Percentiles rank a stretch among this genome's conserved stretches.
Conservation (phyloP, 805 yeast genomes). For the Pichia manshurica region DNA sequence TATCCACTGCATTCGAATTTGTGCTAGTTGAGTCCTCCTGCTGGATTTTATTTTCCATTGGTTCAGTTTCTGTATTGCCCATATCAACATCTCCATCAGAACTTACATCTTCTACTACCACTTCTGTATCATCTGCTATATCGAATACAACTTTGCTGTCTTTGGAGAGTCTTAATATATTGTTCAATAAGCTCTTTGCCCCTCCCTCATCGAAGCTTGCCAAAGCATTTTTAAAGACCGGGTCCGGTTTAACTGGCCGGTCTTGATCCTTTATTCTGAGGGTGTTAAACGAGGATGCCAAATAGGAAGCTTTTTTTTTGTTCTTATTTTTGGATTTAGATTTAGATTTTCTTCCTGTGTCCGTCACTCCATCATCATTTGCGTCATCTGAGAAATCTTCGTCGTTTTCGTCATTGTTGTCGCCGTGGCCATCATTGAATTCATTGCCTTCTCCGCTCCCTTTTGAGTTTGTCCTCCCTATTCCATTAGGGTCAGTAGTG, state of each 20-base stretch:
- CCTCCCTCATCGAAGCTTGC: constrained; percentile 63
- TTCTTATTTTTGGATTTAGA: constrained; percentile 10
- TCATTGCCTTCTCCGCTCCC: too few species aligned
- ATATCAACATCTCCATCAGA: background rate
- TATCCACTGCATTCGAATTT: background rate
- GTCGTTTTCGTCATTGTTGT: constrained; percentile 12
- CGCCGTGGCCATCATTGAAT: constrained; percentile 15
- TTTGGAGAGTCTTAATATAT: constrained; percentile 42
- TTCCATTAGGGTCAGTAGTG: constrained; percentile 16
- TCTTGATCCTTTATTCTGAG: constrained; percentile 31
- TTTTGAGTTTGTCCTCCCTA: constrained; percentile 9
- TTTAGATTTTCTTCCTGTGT: constrained; percentile 14
- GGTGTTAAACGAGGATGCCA: constrained; percentile 1
- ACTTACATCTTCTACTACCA: background rate
- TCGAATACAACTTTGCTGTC: constrained; percentile 39
- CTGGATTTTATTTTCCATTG: background rate
- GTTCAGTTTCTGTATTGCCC: background rate
- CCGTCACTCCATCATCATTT: background rate
- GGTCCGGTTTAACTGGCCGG: constrained; percentile 46
- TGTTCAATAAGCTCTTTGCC: constrained; percentile 46
- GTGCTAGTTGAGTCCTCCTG: too few species aligned
- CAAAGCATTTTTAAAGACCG: constrained; percentile 50
- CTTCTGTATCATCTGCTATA: constrained; percentile 12
- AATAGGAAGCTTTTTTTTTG: background rate
- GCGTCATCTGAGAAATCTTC: constrained; percentile 18